A percentile compares a stretch with the other conserved stretches of the same genome.
Evolutionary conservation across 2,329 filamentous ascomycete genomes (phyloP).

Genomic region (Penicillium sp.): DNA sequence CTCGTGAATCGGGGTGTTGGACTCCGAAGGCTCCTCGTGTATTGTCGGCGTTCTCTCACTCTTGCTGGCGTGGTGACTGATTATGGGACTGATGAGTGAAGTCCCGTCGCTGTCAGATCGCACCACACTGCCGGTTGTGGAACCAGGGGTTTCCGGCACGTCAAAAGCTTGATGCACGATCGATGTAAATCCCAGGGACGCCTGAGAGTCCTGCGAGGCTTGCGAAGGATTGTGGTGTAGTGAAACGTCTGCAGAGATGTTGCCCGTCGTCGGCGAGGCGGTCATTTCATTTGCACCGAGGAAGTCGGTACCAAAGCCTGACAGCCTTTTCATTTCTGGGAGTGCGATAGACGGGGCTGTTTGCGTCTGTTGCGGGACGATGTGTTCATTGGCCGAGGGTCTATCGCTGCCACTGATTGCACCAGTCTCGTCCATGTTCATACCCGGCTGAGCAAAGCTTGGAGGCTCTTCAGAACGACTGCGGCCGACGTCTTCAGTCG

Average conservation of each 20-base stretch:
- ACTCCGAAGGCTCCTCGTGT: slow-evolving; percentile 46
- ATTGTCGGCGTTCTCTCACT: slow-evolving; percentile 49
- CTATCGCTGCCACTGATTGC: not conserved
- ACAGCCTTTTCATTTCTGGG: slow-evolving; percentile 41
- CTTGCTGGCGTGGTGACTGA: slow-evolving; percentile 39
- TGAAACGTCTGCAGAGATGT: slow-evolving; percentile 18
- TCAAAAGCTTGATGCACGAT: slow-evolving; percentile 63
- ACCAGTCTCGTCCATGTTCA: not conserved
- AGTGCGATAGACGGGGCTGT: slow-evolving; percentile 24
- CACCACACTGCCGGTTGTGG: slow-evolving; percentile 48
- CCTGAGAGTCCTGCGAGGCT: slow-evolving; percentile 28
- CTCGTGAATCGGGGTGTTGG: slow-evolving; percentile 20
- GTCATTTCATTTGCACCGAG: slow-evolving; percentile 12
- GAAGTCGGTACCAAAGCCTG: slow-evolving; percentile 32
- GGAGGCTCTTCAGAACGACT: slow-evolving; percentile 1
- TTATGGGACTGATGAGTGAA: slow-evolving; percentile 60
- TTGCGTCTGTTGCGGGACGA: slow-evolving; percentile 6
- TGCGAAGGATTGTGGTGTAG: slow-evolving; percentile 47
- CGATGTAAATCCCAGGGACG: slow-evolving; percentile 46
- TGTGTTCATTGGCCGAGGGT: not conserved
- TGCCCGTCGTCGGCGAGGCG: slow-evolving; percentile 8
- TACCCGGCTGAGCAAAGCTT: not conserved
- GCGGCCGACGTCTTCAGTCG: not conserved
- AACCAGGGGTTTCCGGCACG: slow-evolving; percentile 48
- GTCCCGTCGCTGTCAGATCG: slow-evolving; percentile 60